Conservation (phyloP, 805 yeast species). For the Kodamaea lidongshanica region DNA sequence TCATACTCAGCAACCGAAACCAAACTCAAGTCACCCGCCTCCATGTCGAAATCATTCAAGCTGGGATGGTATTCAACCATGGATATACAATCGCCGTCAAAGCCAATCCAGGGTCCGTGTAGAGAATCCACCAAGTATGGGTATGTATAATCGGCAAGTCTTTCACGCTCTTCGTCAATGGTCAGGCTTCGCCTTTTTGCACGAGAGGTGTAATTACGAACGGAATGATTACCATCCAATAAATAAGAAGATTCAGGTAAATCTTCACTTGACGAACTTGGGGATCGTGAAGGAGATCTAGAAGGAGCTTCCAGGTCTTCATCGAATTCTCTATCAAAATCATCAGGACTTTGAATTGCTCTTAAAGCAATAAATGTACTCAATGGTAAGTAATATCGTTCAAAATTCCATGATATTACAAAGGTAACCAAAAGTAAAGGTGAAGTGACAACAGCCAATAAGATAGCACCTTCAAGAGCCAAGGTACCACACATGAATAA, state of each 20-base stretch:
- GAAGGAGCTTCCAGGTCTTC: conserved; percentile 19
- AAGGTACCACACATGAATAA: conserved; percentile 60
- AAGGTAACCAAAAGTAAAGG: conserved; percentile 46
- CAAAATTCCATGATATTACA: conserved; percentile 44
- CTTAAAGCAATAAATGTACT: conserved; percentile 52
- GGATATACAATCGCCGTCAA: conserved; percentile 45
- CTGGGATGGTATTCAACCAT: conserved; percentile 27
- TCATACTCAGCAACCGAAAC: conserved; percentile 17
- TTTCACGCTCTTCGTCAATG: conserved; percentile 53
- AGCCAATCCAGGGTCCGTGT: conserved; percentile 55
- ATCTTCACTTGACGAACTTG: too few relatives aligned
- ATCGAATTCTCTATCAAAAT: conserved; percentile 37
- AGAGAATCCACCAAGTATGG: conserved; percentile 43
- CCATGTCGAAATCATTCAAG: conserved; percentile 12
- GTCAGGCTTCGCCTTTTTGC: conserved; percentile 41
- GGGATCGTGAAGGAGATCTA: too few relatives aligned
- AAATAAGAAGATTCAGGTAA: conserved; percentile 20
- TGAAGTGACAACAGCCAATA: conserved; percentile 41
- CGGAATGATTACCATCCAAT: conserved; percentile 14
- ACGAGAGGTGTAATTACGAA: conserved; percentile 1
- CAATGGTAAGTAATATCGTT: conserved; percentile 49
- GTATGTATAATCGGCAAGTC: conserved; percentile 43
- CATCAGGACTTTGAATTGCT: conserved; percentile 43
- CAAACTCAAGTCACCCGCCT: conserved; percentile 16
- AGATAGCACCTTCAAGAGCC: conserved; percentile 52